Evolutionary conservation across 2,329 filamentous ascomycete genomes (phyloP).

Genomic region (Didymella segeticola): DNA sequence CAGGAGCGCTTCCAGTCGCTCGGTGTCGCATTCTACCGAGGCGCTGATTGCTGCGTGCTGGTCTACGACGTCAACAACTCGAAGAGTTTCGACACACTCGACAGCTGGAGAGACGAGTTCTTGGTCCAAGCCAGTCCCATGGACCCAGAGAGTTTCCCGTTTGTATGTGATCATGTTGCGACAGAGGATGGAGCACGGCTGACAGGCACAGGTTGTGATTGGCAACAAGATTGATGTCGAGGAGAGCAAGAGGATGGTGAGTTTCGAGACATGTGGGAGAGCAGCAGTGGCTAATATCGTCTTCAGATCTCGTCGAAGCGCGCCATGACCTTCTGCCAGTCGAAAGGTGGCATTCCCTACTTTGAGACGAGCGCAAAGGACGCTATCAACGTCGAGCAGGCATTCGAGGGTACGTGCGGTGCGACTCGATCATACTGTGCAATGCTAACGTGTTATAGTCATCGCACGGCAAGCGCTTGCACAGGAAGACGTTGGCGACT

Average conservation of each 20-base stretch:
- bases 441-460: constrained; percentile 60
- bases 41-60: constrained; percentile 95
- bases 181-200: constrained; percentile 9
- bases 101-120: constrained; percentile 98
- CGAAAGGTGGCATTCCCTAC: constrained; percentile 96
- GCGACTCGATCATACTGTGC: background rate
- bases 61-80: constrained; percentile 99
- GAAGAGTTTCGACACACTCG: constrained; percentile 97
- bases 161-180: constrained; percentile 63
- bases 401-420: constrained; percentile 65
- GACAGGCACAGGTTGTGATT: constrained; percentile 75
- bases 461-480: constrained; percentile 95
- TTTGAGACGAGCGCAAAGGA: constrained; percentile 99
- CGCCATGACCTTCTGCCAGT: constrained; percentile 96
- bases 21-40: constrained; percentile 95
- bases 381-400: constrained; percentile 95
- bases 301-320: constrained; percentile 87
- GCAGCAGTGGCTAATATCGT: constrained; percentile 19
- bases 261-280: constrained; percentile 22
- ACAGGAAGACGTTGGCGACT: constrained; percentile 97
- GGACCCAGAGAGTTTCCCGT: constrained; percentile 96
- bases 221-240: constrained; percentile 99
- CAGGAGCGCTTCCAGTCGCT: constrained; percentile 98
- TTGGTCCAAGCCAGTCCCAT: constrained; percentile 95
- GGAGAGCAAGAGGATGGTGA: constrained; percentile 91